Percentiles rank a stretch among this genome's conserved stretches.
phyloP scores from a whole-genome alignment of 2,329 filamentous ascomycete genomes.

The Ophiostoma populinum region DNA sequence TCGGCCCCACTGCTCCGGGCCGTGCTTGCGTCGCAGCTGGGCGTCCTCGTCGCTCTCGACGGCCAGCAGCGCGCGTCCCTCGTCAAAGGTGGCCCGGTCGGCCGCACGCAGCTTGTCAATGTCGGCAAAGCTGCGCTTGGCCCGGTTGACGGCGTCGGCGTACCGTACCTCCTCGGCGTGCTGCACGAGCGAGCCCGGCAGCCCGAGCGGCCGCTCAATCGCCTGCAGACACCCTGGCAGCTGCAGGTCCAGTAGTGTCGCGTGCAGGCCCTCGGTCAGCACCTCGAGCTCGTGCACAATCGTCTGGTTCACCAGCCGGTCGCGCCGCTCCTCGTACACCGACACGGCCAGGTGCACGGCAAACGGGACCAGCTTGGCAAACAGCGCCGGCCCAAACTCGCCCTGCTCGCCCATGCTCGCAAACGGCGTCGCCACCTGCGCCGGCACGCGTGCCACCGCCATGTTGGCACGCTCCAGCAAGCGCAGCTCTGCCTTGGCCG shows the following conservation, averaged over 20 bases:
- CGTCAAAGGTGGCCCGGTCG: constrained; percentile 62
- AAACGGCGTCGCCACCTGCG: constrained; percentile 65
- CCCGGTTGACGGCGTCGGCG: constrained; percentile 62
- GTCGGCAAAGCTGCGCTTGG: constrained; percentile 69
- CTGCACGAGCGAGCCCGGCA: constrained; percentile 70
- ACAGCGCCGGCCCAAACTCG: constrained; percentile 70
- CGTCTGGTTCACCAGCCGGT: constrained; percentile 75
- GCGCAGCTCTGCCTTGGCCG: constrained; percentile 75
- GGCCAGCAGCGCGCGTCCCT: constrained; percentile 61
- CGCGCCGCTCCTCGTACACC: constrained; percentile 82
- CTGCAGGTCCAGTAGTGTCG: constrained; percentile 64
- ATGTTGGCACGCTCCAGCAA: constrained; percentile 76
- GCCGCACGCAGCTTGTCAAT: constrained; percentile 76
- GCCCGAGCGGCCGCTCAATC: constrained; percentile 78
- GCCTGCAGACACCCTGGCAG: constrained; percentile 87
- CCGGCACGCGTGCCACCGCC: constrained; percentile 63
- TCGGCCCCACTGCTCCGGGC: constrained; percentile 72
- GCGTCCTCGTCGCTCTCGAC: constrained; percentile 76
- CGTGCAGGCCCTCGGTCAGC: constrained; percentile 64
- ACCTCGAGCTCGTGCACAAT: constrained; percentile 73
- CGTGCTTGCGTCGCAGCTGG: constrained; percentile 56
- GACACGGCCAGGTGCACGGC: constrained; percentile 89
- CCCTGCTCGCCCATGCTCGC: constrained; percentile 64
- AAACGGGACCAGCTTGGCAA: constrained; percentile 84
- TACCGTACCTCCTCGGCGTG: constrained; percentile 91